phyloP scores from a whole-genome alignment of 75 land plant genomes.

The Sequoiadendron giganteum region DNA sequence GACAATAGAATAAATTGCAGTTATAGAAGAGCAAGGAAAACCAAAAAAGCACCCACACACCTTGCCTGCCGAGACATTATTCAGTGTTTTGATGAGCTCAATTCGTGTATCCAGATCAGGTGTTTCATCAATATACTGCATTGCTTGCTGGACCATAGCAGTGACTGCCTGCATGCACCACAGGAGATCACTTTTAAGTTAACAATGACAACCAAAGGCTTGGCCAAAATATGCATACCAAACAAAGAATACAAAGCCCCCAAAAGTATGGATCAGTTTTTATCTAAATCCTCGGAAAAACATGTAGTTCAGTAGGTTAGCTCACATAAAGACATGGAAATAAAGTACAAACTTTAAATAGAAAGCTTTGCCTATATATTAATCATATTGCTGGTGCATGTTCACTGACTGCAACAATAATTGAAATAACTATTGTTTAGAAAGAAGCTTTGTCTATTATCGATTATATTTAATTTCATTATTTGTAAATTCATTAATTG shows the following conservation, averaged over 20 bases:
- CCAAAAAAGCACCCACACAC: slow-evolving; percentile 22
- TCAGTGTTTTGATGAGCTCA: slow-evolving; percentile 94
- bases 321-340: not conserved
- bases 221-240: not conserved
- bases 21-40: not conserved
- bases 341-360: not conserved
- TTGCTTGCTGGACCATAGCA: slow-evolving; percentile 98
- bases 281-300: not conserved
- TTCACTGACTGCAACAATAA: not conserved
- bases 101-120: slow-evolving; percentile 84
- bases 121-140: slow-evolving; percentile 95
- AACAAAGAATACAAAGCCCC: not conserved
- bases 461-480: too few species aligned
- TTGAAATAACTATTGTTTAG: not conserved
- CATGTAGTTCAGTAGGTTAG: not conserved
- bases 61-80: slow-evolving; percentile 97
- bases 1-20: not conserved
- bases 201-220: not conserved
- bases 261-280: not conserved
- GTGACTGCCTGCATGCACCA: slow-evolving; percentile 72
- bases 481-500: not conserved
- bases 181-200: not conserved
- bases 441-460: not conserved
- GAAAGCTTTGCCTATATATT: not conserved
- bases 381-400: not conserved